These are phyloP conservation scores for Globisporangium uncinulatum DNA, from an alignment of 352 stramenopile species.

Conservation along the genomic window DNA sequence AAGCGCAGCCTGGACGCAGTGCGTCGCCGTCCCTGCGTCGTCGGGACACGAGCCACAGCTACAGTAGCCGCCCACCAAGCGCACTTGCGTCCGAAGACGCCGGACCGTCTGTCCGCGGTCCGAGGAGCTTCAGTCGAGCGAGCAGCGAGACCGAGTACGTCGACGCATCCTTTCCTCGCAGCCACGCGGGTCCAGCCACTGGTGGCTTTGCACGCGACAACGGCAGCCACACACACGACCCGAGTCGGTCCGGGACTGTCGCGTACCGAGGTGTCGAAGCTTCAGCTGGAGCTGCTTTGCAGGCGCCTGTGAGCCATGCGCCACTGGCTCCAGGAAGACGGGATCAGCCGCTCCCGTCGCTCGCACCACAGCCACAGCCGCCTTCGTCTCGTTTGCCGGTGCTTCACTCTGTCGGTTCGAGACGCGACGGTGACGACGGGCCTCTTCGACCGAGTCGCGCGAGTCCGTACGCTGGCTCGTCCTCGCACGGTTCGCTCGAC, in stretches of 20 bases:
- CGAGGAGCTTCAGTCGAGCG: conserved; percentile 5
- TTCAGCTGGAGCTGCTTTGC: neutral
- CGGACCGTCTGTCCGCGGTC: neutral
- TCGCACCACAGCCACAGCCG: conserved; percentile 3
- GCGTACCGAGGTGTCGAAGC: neutral
- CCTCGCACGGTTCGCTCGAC: neutral
- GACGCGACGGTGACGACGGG: conserved; percentile 7
- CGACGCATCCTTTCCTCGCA: neutral
- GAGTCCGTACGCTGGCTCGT: conserved; percentile 4
- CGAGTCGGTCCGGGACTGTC: neutral
- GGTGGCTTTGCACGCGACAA: conserved; percentile 1
- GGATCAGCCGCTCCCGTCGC: neutral
- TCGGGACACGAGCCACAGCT: neutral
- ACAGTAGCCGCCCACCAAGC: neutral
- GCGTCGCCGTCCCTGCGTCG: conserved; percentile 3
- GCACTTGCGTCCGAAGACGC: neutral
- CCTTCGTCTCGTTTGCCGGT: conserved; percentile 7
- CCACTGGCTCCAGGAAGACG: neutral
- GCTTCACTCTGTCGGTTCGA: conserved; percentile 5
- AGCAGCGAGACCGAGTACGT: conserved; percentile 7
- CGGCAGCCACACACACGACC: neutral
- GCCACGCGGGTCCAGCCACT: neutral
- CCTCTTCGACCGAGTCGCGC: neutral
- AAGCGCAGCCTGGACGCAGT: conserved; percentile 3
- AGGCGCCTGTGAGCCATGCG: neutral